A percentile compares a stretch with the other conserved stretches of the same genome.
Conservation (phyloP, 371 early-diverging fungal genomes). For the Rhizopus arrhizus region DNA sequence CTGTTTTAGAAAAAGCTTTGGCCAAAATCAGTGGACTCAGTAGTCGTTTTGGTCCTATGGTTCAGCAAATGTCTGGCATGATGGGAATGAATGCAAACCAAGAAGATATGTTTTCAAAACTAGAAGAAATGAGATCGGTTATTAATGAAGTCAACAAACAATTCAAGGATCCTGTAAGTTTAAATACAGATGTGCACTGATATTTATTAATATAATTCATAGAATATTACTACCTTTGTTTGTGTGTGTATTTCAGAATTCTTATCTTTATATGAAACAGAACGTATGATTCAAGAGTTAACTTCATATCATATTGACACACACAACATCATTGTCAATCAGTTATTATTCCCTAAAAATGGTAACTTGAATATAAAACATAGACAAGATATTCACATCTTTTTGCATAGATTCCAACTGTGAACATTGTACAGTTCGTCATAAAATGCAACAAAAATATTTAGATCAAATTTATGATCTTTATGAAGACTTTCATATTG, state of each 20-base stretch:
- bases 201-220: slow-evolving; percentile 5
- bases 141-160: slow-evolving; percentile 97
- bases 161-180: slow-evolving; percentile 90
- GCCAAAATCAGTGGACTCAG: slow-evolving; percentile 91
- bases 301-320: slow-evolving; percentile 96
- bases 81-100: slow-evolving; percentile 90
- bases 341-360: slow-evolving; percentile 92
- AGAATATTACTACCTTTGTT: slow-evolving; percentile 96
- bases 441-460: slow-evolving; percentile 98
- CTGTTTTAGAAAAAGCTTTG: slow-evolving; percentile 94
- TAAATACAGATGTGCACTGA: neutral
- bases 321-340: slow-evolving; percentile 98
- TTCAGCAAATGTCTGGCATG: slow-evolving; percentile 93
- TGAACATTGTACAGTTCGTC: slow-evolving; percentile 92
- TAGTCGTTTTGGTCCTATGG: slow-evolving; percentile 93
- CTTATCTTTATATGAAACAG: slow-evolving; percentile 98
- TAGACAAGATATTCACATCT: neutral
- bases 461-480: slow-evolving; percentile 96
- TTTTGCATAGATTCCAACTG: slow-evolving; percentile 73
- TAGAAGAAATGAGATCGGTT: slow-evolving; percentile 91
- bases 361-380: slow-evolving; percentile 41
- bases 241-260: slow-evolving; percentile 99
- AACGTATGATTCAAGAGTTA: slow-evolving; percentile 98
- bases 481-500: slow-evolving; percentile 95
- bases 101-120: slow-evolving; percentile 93